Percentiles rank a stretch among this genome's conserved stretches.
phyloP scores from a whole-genome alignment of 495 filamentous ascomycete genomes.

The Penicillium crystallinum region DNA sequence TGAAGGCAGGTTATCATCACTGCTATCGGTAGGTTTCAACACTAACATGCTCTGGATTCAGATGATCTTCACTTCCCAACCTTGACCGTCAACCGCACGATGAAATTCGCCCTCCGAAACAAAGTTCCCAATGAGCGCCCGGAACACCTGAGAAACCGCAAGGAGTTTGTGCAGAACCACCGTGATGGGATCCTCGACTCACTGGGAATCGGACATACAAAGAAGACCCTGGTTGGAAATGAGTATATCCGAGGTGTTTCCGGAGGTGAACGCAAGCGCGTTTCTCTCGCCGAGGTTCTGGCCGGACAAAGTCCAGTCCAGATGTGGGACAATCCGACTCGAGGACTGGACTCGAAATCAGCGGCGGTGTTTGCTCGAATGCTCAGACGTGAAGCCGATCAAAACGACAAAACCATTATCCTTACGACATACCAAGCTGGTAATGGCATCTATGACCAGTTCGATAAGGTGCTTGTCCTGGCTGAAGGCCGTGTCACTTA shows the following conservation, averaged over 20 bases:
- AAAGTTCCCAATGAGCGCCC: slow-evolving; percentile 61
- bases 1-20: slow-evolving; percentile 16
- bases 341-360: slow-evolving; percentile 74
- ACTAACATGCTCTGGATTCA: slow-evolving; percentile 32
- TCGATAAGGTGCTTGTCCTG: slow-evolving; percentile 73
- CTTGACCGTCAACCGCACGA: slow-evolving; percentile 72
- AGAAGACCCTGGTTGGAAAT: slow-evolving; percentile 76
- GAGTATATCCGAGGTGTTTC: slow-evolving; percentile 77
- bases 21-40: slow-evolving; percentile 4
- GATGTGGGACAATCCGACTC: slow-evolving; percentile 80
- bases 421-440: slow-evolving; percentile 82
- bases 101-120: slow-evolving; percentile 72
- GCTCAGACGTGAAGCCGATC: slow-evolving; percentile 59
- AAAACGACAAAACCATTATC: slow-evolving; percentile 60
- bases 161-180: slow-evolving; percentile 56
- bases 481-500: slow-evolving; percentile 78
- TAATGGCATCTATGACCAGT: slow-evolving; percentile 67
- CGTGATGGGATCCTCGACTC: slow-evolving; percentile 72
- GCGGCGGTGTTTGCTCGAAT: slow-evolving; percentile 74
- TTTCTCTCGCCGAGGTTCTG: slow-evolving; percentile 70
- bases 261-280: slow-evolving; percentile 79
- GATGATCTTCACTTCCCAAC: slow-evolving; percentile 78
- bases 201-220: slow-evolving; percentile 70
- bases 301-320: slow-evolving; percentile 65
- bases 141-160: slow-evolving; percentile 44